A percentile compares a stretch with the other conserved stretches of the same genome.
Conservation (phyloP, 1,139 yeast species). For the Candida glucosophila region DNA sequence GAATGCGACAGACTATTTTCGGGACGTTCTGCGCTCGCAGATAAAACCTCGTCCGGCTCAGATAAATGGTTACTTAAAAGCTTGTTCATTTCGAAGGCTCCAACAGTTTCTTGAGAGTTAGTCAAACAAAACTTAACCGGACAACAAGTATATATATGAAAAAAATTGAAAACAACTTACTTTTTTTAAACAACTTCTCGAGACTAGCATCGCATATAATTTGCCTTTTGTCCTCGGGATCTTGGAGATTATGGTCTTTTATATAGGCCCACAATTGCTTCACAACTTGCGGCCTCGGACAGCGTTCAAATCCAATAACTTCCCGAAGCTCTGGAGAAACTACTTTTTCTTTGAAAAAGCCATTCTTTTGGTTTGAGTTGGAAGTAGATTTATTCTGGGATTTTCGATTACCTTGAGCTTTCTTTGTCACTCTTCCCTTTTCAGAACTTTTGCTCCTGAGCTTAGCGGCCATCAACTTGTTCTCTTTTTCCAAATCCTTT, state of each 20-base stretch:
- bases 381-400: too few species aligned
- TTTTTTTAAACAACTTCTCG: constrained; percentile 48
- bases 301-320: constrained; percentile 29
- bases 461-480: constrained; percentile 4
- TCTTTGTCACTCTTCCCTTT: too few species aligned
- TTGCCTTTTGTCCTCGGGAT: constrained; percentile 58
- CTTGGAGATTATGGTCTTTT: constrained; percentile 54
- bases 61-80: constrained; percentile 48
- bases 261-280: constrained; percentile 70
- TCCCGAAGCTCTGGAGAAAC: constrained; percentile 44
- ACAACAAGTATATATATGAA: too few species aligned
- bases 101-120: constrained; percentile 36
- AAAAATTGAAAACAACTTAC: constrained; percentile 18
- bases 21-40: too few species aligned
- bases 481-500: constrained; percentile 25
- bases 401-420: too few species aligned
- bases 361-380: constrained; percentile 17
- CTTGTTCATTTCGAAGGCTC: constrained; percentile 65
- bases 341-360: constrained; percentile 29
- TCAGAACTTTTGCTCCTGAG: too few species aligned
- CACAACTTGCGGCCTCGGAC: constrained; percentile 66
- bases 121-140: too few species aligned
- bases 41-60: too few species aligned
- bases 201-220: constrained; percentile 63
- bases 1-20: too few species aligned